Percentiles rank a stretch among this genome's conserved stretches.
Conservation (phyloP, 805 yeast species). For the Yarrowia hollandica region DNA sequence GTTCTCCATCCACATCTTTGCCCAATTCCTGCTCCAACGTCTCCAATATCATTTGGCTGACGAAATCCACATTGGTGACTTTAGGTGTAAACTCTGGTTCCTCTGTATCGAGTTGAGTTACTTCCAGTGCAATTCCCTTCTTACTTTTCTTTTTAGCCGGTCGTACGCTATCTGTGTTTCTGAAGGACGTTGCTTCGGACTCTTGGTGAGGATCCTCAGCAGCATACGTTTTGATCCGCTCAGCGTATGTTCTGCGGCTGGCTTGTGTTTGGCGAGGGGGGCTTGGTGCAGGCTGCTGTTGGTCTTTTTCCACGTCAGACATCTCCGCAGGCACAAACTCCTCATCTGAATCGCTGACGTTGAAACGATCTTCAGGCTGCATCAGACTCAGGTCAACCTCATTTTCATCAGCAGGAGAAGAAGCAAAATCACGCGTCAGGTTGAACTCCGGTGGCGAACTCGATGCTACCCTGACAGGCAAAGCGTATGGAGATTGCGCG, state of each 20-base stretch:
- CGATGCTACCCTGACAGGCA: background rate
- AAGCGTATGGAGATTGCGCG: background rate
- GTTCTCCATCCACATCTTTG: background rate
- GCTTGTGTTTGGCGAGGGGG: background rate
- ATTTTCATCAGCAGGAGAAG: background rate
- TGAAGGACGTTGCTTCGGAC: background rate
- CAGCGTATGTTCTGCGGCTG: background rate
- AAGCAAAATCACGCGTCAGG: background rate
- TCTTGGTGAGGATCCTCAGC: background rate
- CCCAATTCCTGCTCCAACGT: background rate
- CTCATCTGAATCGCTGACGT: background rate
- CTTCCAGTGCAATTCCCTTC: background rate
- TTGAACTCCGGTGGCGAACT: constrained; percentile 5
- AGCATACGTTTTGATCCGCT: background rate
- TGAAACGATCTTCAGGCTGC: background rate
- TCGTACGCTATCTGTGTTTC: background rate
- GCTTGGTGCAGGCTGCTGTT: background rate
- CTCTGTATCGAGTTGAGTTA: background rate
- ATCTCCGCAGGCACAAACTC: background rate
- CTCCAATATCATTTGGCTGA: constrained; percentile 8
- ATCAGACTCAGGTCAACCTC: background rate
- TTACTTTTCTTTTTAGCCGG: background rate
- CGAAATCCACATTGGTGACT: constrained; percentile 10
- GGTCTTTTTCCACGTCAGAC: background rate
- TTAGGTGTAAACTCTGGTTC: background rate